phyloP scores from a whole-genome alignment of 73 alveolate species.

The Tetrahymena borealis region DNA sequence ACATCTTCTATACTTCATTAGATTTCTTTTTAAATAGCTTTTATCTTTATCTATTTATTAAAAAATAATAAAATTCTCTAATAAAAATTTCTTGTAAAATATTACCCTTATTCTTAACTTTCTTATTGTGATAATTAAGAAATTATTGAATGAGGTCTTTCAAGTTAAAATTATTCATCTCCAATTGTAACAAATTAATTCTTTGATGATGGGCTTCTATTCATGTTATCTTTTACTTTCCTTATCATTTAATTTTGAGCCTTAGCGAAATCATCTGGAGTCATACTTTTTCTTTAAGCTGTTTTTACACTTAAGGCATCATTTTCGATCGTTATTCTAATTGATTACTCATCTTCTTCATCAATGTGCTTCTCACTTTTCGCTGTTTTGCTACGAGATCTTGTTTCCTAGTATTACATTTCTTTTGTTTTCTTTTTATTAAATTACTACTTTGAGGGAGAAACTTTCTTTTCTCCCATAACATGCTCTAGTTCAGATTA shows the following conservation, averaged over 20 bases:
- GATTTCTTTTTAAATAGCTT: neutral
- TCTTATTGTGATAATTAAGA: no score
- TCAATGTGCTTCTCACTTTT: neutral
- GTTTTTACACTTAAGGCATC: no score
- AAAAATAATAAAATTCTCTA: neutral
- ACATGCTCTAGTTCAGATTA: neutral
- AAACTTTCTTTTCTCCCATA: neutral
- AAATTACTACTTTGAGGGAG: neutral
- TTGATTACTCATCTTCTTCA: neutral
- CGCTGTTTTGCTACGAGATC: neutral
- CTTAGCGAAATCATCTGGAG: no score
- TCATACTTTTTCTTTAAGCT: no score
- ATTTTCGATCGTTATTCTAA: neutral
- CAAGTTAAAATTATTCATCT: no score
- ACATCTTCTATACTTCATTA: neutral
- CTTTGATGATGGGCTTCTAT: no score
- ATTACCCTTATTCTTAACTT: neutral
- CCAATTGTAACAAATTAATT: no score
- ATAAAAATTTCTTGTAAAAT: neutral
- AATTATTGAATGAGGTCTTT: no score
- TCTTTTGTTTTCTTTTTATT: neutral
- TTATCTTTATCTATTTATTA: neutral
- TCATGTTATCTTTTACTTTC: no score
- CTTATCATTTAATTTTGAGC: no score
- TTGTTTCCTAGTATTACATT: neutral